Conservation (phyloP, 768 basidiomycete genomes). For the Boletus subcaerulescens region DNA sequence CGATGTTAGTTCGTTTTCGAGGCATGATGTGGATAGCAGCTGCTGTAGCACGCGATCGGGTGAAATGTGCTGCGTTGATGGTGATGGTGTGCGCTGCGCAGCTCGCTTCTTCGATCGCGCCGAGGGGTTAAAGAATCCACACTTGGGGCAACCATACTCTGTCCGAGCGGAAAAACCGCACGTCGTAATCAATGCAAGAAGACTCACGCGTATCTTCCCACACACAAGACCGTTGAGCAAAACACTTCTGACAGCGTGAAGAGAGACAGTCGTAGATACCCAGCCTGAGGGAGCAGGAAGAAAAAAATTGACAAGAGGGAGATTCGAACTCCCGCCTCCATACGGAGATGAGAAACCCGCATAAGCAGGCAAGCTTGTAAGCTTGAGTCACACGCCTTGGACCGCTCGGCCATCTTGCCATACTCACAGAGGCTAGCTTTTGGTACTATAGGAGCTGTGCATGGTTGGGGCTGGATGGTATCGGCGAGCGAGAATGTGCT, state of each 20-base stretch:
- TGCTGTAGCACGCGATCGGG: conserved; percentile 7
- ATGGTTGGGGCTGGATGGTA: no score
- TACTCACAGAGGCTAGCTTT: background rate
- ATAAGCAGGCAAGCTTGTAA: conserved; percentile 25
- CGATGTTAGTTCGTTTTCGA: conserved; percentile 1
- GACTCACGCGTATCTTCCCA: conserved; percentile 82
- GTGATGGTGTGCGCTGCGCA: conserved; percentile 26
- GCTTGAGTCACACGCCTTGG: conserved; percentile 65
- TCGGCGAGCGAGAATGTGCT: no score
- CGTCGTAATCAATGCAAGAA: background rate
- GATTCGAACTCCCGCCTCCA: conserved; percentile 36
- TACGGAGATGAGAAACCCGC: conserved; percentile 32
- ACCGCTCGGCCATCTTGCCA: conserved; percentile 62
- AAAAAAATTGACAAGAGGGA: conserved; percentile 31
- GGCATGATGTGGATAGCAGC: background rate
- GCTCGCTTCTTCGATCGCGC: conserved; percentile 32
- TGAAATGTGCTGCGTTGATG: conserved; percentile 11
- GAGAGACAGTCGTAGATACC: conserved; percentile 38
- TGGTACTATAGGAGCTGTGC: no score
- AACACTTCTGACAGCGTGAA: conserved; percentile 74
- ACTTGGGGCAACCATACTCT: conserved; percentile 89
- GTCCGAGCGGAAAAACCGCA: background rate
- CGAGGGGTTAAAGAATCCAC: conserved; percentile 74
- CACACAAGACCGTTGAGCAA: conserved; percentile 75
- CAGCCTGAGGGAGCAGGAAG: background rate